Percentiles rank a stretch among this genome's conserved stretches.
Evolutionary conservation across 352 stramenopile genomes (phyloP).

Genomic region (Phytopythium kandeliae): DNA sequence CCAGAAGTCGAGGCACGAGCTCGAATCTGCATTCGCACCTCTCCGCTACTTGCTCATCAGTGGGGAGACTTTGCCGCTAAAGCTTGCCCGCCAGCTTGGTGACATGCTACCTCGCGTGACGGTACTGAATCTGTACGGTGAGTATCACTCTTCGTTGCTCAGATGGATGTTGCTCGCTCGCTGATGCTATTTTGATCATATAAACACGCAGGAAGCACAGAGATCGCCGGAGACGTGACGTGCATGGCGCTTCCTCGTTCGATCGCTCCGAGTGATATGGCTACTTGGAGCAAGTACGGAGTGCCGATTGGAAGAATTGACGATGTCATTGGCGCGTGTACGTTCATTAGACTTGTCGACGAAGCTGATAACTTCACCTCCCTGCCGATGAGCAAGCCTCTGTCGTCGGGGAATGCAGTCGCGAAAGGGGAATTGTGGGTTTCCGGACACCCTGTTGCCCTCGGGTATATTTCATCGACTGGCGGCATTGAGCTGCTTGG

Average conservation of each 20-base stretch:
- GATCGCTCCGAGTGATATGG: constrained; percentile 10
- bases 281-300: constrained; percentile 25
- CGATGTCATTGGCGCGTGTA: constrained; percentile 20
- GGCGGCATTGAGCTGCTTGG: neutral
- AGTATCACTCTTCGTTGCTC: constrained; percentile 3
- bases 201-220: constrained; percentile 33
- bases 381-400: constrained; percentile 8
- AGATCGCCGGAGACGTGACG: constrained; percentile 56
- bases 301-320: constrained; percentile 34
- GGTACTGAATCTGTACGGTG: constrained; percentile 60
- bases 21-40: constrained; percentile 6
- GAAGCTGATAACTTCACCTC: constrained; percentile 3
- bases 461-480: constrained; percentile 23
- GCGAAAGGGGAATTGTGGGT: constrained; percentile 30
- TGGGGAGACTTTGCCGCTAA: constrained; percentile 32
- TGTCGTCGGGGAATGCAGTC: neutral
- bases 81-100: constrained; percentile 15
- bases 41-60: constrained; percentile 45
- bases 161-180: neutral
- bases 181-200: neutral
- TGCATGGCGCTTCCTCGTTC: constrained; percentile 28
- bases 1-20: constrained; percentile 7
- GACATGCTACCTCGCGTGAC: constrained; percentile 17
- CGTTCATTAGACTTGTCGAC: constrained; percentile 19
- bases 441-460: constrained; percentile 20